Evolutionary conservation across 2,329 filamentous ascomycete species (phyloP).

Genomic region (Talaromyces sp.): DNA sequence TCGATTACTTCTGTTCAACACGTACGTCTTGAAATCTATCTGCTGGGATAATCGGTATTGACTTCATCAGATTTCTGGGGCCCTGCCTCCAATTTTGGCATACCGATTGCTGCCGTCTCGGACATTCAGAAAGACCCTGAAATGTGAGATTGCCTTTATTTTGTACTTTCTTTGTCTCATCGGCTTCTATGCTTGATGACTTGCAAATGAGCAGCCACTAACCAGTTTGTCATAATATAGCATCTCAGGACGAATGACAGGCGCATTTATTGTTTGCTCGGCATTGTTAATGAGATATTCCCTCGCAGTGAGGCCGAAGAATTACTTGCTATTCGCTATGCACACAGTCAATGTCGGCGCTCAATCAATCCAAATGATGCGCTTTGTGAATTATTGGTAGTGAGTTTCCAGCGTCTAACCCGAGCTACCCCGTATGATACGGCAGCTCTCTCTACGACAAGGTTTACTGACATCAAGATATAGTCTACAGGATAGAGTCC

Average conservation of each 20-base stretch:
- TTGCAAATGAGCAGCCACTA: not conserved
- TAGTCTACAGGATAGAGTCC: conserved; percentile 5
- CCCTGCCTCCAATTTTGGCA: conserved; percentile 19
- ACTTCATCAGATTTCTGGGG: conserved; percentile 16
- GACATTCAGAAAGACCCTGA: conserved; percentile 19
- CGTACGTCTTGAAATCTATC: conserved; percentile 4
- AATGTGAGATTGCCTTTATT: conserved; percentile 8
- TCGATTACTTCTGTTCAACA: conserved; percentile 19
- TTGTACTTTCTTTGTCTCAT: not conserved
- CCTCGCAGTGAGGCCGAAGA: conserved; percentile 18
- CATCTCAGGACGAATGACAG: conserved; percentile 18
- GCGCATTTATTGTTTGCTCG: conserved; percentile 15
- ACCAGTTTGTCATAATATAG: not conserved
- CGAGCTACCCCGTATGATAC: not conserved
- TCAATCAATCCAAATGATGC: conserved; percentile 15
- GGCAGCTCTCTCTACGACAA: not conserved
- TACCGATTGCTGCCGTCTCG: conserved; percentile 16
- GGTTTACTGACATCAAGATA: not conserved
- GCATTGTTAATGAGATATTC: conserved; percentile 18
- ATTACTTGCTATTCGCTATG: conserved; percentile 17
- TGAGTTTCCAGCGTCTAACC: not conserved
- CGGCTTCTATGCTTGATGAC: not conserved
- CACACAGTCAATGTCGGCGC: conserved; percentile 19
- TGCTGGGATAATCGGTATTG: not conserved
- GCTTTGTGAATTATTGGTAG: conserved; percentile 18